Base-by-base conservation (phyloP, 2,329 filamentous ascomycete species). In the Verticillium klebahnii region DNA sequence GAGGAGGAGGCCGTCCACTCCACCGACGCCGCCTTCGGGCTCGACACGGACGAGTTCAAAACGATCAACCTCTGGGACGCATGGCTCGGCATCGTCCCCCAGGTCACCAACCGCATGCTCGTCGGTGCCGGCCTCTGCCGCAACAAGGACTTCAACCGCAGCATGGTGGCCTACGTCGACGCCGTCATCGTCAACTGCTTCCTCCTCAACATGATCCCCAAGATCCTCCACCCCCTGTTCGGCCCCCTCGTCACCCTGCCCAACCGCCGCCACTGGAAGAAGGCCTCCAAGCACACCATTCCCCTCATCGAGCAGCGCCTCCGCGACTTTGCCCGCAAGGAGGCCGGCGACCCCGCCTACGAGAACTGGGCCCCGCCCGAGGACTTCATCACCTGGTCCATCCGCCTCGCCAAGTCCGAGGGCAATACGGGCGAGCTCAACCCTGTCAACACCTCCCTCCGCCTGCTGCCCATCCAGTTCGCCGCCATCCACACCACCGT, bases 401-500 rank as follows among this genome's bases (percentile, higher is more conserved):
- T 87, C 61, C 77, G 80, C 17, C 76, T 80, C 29, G 84, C 84
- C 17, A 71, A 71, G 37, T 72, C 73, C 0, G 83, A 85, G 60
- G 74, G 73, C 6, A 73, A 73, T 4, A 2, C 60, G 0, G 67
- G 69, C 9, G 82, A 86, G 61, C 74, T 84, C 25, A 71, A 80
- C 29, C 77, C 83, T 0, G 68, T 73, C 2, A 75, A 77, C 52
- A 78, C 87, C 17, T 80, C 82, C 2, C 78, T 81, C 63, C 76
- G 81, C 15, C 70, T 87, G 5, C 72, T 87, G 39, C 81, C 83
- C 0, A 73, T 87, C 54, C 81, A 86, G 67, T 86, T 87, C 63
- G 84, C 83, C 2, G 80, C 83, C 19, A 84, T 86, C 31, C 84
- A 87, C 70, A 87, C 84, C 1, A 85, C 84, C 0, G 77, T 80